Base-by-base conservation (phyloP, 805 yeast species). In the Candida berthetii region DNA sequence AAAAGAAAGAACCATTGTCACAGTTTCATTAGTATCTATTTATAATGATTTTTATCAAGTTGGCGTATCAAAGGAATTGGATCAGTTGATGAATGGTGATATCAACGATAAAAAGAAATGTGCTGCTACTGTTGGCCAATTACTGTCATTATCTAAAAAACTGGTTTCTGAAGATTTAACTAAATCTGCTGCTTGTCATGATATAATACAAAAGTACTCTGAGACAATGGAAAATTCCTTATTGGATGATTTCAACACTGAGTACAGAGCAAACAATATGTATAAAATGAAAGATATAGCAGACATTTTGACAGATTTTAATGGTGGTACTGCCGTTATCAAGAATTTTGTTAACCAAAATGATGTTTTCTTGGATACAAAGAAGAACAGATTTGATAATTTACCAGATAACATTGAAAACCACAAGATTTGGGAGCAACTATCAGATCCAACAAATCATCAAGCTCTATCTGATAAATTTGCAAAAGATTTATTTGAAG, bases 271-370 rank as follows among this genome's bases (percentile, higher is more conserved):
- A 20, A 80, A 79, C 45, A 82, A 87, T 50, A 74, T 78, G 50
- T 67, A 69, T n/a, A 76, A 76, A 41, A 80, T 93, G 83, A 80
- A 76, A 52, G 88, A 82, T 42, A 74, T 81, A 20, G 87, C 96
- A 0, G 78, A 77, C 39, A 76, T 89, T 15, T 68, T 90, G 38
- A 75, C 80, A 40, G 85, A 80, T 46, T 91, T 81, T 66, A 90
- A 91, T 55, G 91, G 88, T 16, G 96, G 96, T 11, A 71, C 76
- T 10, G 80, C 83, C 44, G 91, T 90, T 8, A 83, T 87, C 8
- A 87, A 82, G 55, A 79, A 82, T 38, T 91, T 86, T 62, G 85
- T 90, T 34, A 80, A 78, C 55, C 88, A 85, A 55, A 87, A 85
- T 55, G 84, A 80, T 38, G 74, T 82, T 44, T 84, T 90, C 59